phyloP scores from a whole-genome alignment of 768 basidiomycete species.

The Termitomyces sp. region DNA sequence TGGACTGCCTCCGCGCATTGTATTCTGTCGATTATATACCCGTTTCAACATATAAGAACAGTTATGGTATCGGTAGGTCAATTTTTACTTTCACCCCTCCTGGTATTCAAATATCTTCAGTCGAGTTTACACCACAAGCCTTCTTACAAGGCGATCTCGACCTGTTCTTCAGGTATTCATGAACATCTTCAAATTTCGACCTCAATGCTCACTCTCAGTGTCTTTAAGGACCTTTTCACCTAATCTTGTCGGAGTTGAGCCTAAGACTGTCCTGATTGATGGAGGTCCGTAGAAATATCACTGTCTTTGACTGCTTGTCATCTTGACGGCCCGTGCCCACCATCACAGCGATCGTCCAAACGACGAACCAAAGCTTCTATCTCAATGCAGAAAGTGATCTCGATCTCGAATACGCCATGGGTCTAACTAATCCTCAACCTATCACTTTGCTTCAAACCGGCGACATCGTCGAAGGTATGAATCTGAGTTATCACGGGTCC shows the following conservation, averaged over 20 bases:
- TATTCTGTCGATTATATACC: too few species aligned
- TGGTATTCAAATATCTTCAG: background rate
- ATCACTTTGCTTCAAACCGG: constrained; percentile 42
- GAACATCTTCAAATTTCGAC: background rate
- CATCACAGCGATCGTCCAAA: constrained; percentile 38
- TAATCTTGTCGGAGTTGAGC: constrained; percentile 28
- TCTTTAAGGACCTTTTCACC: constrained; percentile 31
- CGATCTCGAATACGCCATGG: constrained; percentile 54
- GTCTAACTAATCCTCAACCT: constrained; percentile 32
- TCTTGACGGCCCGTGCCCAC: background rate
- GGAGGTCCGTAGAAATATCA: constrained; percentile 19
- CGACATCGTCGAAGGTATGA: constrained; percentile 33
- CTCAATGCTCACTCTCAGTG: background rate
- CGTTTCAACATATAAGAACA: too few species aligned
- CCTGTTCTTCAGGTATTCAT: constrained; percentile 29
- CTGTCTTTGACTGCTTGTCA: background rate
- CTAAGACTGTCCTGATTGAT: constrained; percentile 29
- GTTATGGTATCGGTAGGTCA: too few species aligned
- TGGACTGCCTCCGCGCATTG: too few species aligned
- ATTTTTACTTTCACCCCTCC: background rate
- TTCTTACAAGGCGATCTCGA: constrained; percentile 19
- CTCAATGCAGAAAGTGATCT: constrained; percentile 54
- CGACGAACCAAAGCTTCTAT: constrained; percentile 31
- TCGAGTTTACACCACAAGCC: constrained; percentile 10
- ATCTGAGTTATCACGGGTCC: background rate